phyloP scores from a whole-genome alignment of 805 yeast species.

The Wickerhamiella kurtzmanii region DNA sequence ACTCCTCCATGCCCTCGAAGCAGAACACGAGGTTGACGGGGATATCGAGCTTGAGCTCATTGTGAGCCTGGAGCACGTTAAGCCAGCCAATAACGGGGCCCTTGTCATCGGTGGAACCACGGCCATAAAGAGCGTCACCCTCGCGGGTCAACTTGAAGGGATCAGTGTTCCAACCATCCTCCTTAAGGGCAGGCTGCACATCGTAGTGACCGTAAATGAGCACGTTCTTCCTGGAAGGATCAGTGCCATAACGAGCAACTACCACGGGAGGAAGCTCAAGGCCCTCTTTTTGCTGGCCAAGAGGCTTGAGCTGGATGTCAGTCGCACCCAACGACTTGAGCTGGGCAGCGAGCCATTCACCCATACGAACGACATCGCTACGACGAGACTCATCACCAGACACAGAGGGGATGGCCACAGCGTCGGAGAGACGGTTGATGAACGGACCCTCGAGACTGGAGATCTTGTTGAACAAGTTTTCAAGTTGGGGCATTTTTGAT shows the following conservation, averaged over 20 bases:
- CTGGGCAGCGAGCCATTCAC: constrained; percentile 61
- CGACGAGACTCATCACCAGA: constrained; percentile 82
- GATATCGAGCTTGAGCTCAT: constrained; percentile 64
- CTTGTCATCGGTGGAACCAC: constrained; percentile 96
- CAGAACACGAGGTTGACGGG: constrained; percentile 90
- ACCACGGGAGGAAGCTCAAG: constrained; percentile 87
- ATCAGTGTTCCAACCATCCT: constrained; percentile 92
- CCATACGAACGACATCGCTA: constrained; percentile 82
- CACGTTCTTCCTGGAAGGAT: constrained; percentile 73
- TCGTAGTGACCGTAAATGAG: constrained; percentile 95
- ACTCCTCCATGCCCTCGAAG: constrained; percentile 99
- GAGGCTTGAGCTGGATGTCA: constrained; percentile 66
- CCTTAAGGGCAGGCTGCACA: constrained; percentile 87
- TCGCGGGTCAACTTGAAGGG: constrained; percentile 61
- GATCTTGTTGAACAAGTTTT: constrained; percentile 40
- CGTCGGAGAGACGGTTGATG: constrained; percentile 42
- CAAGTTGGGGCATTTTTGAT: constrained; percentile 14
- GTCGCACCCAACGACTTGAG: constrained; percentile 60
- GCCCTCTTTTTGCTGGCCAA: constrained; percentile 64
- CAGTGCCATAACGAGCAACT: constrained; percentile 74
- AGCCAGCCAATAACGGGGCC: constrained; percentile 98
- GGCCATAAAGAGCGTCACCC: constrained; percentile 64
- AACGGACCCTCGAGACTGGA: constrained; percentile 64
- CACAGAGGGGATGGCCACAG: constrained; percentile 92
- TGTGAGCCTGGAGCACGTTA: constrained; percentile 83